These are phyloP conservation scores for Hypomyces perniciosus DNA, from an alignment of 2,329 filamentous ascomycete species.

Conservation along the genomic window DNA sequence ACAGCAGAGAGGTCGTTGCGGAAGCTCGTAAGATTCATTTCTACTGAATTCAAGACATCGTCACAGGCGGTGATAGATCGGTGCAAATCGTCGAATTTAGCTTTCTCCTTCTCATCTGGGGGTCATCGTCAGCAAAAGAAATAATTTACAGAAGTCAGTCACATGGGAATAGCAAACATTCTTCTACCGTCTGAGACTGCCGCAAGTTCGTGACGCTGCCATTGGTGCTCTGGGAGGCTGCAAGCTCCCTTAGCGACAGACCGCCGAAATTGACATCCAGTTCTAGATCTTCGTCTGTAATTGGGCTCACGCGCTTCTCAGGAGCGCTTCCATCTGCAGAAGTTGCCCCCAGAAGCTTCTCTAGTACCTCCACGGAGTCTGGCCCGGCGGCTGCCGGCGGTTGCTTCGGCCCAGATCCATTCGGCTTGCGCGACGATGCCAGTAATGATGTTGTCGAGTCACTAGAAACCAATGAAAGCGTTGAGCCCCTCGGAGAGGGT, in stretches of 20 bases:
- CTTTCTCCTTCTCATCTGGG: slow-evolving; percentile 69
- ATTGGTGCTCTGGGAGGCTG: slow-evolving; percentile 28
- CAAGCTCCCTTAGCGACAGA: slow-evolving; percentile 69
- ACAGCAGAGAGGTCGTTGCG: slow-evolving; percentile 88
- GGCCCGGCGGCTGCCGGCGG: slow-evolving; percentile 41
- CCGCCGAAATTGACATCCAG: slow-evolving; percentile 72
- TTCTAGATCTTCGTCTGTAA: slow-evolving; percentile 50
- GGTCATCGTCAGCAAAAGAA: not conserved
- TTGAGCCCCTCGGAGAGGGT: slow-evolving; percentile 66
- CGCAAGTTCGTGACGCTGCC: slow-evolving; percentile 24
- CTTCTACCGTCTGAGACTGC: slow-evolving; percentile 59
- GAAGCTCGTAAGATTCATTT: slow-evolving; percentile 86
- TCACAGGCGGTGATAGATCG: slow-evolving; percentile 86
- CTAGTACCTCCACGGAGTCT: slow-evolving; percentile 67
- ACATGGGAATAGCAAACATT: slow-evolving; percentile 50
- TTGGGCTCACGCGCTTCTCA: slow-evolving; percentile 16
- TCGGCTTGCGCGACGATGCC: slow-evolving; percentile 54
- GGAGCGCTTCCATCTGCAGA: slow-evolving; percentile 13
- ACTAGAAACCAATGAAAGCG: slow-evolving; percentile 68
- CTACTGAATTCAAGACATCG: slow-evolving; percentile 86
- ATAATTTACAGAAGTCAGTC: not conserved
- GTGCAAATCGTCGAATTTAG: slow-evolving; percentile 86
- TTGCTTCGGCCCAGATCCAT: slow-evolving; percentile 64
- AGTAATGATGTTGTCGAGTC: slow-evolving; percentile 74
- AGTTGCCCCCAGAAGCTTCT: slow-evolving; percentile 34